phyloP scores from a whole-genome alignment of 2,329 filamentous ascomycete genomes.

The Cladosporium sp. region DNA sequence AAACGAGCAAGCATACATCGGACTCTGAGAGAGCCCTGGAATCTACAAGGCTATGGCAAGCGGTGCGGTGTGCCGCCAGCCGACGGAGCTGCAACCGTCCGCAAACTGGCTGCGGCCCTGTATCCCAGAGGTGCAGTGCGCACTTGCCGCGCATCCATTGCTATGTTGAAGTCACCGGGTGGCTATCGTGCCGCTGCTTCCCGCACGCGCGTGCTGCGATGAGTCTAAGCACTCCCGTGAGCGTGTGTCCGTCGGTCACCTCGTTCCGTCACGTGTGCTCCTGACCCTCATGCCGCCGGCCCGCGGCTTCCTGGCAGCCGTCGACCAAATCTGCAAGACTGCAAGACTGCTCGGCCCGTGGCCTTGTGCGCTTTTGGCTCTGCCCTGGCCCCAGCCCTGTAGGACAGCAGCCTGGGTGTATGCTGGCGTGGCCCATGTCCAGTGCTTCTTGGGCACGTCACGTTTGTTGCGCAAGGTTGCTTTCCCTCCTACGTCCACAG shows the following conservation, averaged over 20 bases:
- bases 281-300: background rate
- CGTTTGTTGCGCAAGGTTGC: slow-evolving; percentile 10
- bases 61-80: slow-evolving; percentile 9
- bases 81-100: background rate
- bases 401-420: slow-evolving; percentile 5
- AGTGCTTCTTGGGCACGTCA: slow-evolving; percentile 1
- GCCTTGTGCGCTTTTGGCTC: background rate
- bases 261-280: background rate
- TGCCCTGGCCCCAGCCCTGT: slow-evolving; percentile 6
- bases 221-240: background rate
- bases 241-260: background rate
- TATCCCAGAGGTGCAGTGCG: slow-evolving; percentile 8
- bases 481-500: background rate
- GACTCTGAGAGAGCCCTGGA: no score
- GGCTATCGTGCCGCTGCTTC: background rate
- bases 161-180: background rate
- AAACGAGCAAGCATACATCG: no score
- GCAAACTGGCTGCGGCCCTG: slow-evolving; percentile 6
- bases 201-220: background rate
- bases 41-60: background rate
- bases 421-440: slow-evolving; percentile 5
- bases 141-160: background rate
- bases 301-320: slow-evolving; percentile 5
- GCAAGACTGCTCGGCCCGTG: slow-evolving; percentile 5
- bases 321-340: background rate